Evolutionary conservation across 2,329 filamentous ascomycete species (phyloP).

Genomic region (Pseudogymnoascus sp.): DNA sequence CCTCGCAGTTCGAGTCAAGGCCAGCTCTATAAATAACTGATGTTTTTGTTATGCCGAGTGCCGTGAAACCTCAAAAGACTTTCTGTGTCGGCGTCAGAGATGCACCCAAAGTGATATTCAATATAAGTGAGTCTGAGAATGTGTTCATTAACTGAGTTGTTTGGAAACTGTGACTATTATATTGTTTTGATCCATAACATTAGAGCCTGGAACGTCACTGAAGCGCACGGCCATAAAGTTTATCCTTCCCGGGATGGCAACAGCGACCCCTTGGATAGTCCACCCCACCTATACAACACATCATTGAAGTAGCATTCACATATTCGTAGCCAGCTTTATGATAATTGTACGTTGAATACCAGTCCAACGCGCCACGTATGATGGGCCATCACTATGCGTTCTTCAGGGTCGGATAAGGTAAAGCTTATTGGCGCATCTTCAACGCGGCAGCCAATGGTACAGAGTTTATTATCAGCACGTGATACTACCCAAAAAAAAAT

Average conservation of each 20-base stretch:
- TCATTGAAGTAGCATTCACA: background rate
- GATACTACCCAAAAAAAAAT: background rate
- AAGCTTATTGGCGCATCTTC: background rate
- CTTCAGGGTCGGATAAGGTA: background rate
- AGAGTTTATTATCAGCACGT: slow-evolving; percentile 4
- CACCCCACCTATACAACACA: slow-evolving; percentile 1
- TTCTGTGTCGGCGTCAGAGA: background rate
- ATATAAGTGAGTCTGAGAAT: background rate
- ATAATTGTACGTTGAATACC: background rate
- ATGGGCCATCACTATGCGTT: background rate
- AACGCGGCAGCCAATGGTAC: background rate
- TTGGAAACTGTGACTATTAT: slow-evolving; percentile 1
- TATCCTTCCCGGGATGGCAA: slow-evolving; percentile 7
- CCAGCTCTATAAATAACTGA: slow-evolving; percentile 7
- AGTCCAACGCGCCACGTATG: background rate
- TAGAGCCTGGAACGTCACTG: slow-evolving; percentile 8
- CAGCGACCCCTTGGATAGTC: background rate
- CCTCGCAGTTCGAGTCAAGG: background rate
- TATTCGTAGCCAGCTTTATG: background rate
- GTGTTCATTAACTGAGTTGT: slow-evolving; percentile 4
- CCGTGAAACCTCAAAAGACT: background rate
- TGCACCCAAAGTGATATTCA: background rate
- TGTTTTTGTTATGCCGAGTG: background rate
- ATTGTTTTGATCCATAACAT: slow-evolving; percentile 9
- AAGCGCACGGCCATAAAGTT: slow-evolving; percentile 5